Evolutionary conservation across 2,329 filamentous ascomycete genomes (phyloP), one percentile per base, ranked within the genome.

Genomic region (Sphaerulina populicola): DNA sequence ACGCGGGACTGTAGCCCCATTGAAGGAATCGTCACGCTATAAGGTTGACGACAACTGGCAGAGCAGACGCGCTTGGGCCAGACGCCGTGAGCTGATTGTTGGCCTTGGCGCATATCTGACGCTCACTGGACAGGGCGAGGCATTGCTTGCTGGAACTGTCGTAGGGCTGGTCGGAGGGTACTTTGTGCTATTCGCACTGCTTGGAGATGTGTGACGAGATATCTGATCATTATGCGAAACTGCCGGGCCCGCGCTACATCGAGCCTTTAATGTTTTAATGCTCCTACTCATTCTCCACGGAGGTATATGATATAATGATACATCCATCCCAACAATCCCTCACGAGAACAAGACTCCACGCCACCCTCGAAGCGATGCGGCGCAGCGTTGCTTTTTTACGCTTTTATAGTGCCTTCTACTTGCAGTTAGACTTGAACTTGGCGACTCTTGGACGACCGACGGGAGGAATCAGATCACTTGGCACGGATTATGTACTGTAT

Each of bases 51-150:
- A 69, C 15, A 65, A 74, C 35, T 86, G 81, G 81, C 74, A 71
- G 60, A 61, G 68, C 30, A 72, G 73, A 58, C 70, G 80, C 52
- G 72, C 72, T 18, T 66, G 68, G 39, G 82, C 81, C 7, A 73
- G 81, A 49, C 71, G 68, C 38, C 76, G 76, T 57, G 83, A 86
- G 64, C 40, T 84, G 23, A 60, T 77, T 18, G 76, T 83, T 2
- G 83, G 83, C 9, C 66, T 77, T 39, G 59, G 74, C 14, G 76
- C 79, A 9, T 81, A 82, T 62, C 63, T 83, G 27, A 70, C 62
- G 1, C 54, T 73, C 59, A 76, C 74, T 6, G 68, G 68, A 62
- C 72, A 74, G 62, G 74, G 74, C 27, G 67, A 71, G 48, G 65
- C 66, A 9, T 60, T 74, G 40, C 53, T 68, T 27, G 51, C 57